Evolutionary conservation across 257 asterid species (phyloP), one percentile per base, ranked within the genome.

Genomic region (Marsdenia floribunda): DNA sequence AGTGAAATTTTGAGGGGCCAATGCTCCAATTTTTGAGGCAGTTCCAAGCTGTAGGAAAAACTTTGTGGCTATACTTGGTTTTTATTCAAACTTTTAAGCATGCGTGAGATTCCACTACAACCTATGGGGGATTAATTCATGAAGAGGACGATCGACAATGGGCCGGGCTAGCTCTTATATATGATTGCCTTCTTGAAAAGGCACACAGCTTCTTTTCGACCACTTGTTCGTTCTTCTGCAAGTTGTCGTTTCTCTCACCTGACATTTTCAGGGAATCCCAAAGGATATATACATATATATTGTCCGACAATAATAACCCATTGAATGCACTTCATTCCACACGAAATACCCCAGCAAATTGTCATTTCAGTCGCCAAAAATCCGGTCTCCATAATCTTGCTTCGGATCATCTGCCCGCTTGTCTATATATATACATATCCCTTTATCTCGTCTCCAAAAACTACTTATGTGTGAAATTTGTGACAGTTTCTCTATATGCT

Each of bases 41-140:
- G 59, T 42, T 42, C 70, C 59, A 73, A 73, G 76, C 18, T 22
- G 68, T 72, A 72, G 44, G 68, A 40, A 24, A 47, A 73, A 42
- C 55, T 21, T 72, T 71, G 52, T 54, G 53, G 18, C 65, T 35
- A 52, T 50, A 71, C 21, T 19, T 37, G 22, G 50, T 6, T 14
- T 54, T 4, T 55, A 19, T 37, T 21, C 1, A 0, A 6, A 38
- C 37, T 26, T 24, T 35, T 16, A 16, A 44, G 4, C 21, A 0
- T 44, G 70, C 59, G 70, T 46, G 35, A 73, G 60, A 46, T 73
- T 60, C 65, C 77, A 63, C 77, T 49, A 21, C 49, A 4, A 14
- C 29, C 12, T 47, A 61, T 4, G 19, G 59, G 72, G 4, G 26
- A 21, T 60, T 70, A 60, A 19, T 40, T 40, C 68, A 29, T 50